phyloP scores from a whole-genome alignment of 164 flowering plant species.

The Paratinospora sagittata region DNA sequence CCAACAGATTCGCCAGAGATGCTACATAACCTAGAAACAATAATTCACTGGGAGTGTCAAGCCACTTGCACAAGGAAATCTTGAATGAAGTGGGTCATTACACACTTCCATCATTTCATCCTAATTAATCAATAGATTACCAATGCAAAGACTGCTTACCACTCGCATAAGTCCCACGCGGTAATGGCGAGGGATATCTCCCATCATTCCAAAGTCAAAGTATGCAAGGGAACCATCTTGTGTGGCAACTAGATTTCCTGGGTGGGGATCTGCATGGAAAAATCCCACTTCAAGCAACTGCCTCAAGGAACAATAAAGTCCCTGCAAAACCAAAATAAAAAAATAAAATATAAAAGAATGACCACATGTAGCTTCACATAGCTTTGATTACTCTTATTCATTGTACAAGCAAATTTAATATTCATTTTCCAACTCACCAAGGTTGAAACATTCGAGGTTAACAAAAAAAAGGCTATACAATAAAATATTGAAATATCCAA shows the following conservation, averaged over 20 bases:
- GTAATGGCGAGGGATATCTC: slow-evolving; percentile 91
- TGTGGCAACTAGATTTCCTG: slow-evolving; percentile 91
- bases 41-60: neutral
- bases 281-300: slow-evolving; percentile 97
- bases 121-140: neutral
- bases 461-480: neutral
- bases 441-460: neutral
- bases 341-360: neutral
- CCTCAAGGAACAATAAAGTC: slow-evolving; percentile 82
- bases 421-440: neutral
- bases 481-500: neutral
- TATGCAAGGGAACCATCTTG: slow-evolving; percentile 74
- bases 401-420: neutral
- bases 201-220: slow-evolving; percentile 99
- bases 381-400: neutral
- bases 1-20: neutral
- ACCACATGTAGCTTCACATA: neutral
- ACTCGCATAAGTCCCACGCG: slow-evolving; percentile 91
- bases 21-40: neutral
- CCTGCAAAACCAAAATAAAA: slow-evolving; percentile 37
- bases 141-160: slow-evolving; percentile 37
- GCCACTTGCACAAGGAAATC: neutral
- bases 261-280: slow-evolving; percentile 99
- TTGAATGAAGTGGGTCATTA: neutral
- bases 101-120: neutral